Evolutionary conservation across 306 rosid genomes (phyloP).

Genomic region (Cucurbita moschata): DNA sequence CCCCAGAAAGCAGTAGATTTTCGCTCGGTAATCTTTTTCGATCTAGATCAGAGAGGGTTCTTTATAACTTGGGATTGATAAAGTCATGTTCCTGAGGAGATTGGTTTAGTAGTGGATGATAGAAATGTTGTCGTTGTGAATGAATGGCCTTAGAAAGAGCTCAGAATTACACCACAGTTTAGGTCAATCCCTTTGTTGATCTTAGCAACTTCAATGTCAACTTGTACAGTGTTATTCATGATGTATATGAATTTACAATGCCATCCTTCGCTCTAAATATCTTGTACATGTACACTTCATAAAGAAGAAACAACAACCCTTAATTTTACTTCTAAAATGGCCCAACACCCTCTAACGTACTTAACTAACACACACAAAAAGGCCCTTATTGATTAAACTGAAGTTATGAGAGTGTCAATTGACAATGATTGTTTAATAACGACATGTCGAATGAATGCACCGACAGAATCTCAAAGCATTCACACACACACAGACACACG

Average conservation of each 20-base stretch:
- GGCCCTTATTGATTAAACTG: no score
- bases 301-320: neutral
- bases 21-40: constrained; percentile 61
- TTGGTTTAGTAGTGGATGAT: constrained; percentile 22
- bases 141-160: constrained; percentile 18
- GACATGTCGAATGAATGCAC: neutral
- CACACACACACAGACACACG: neutral
- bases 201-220: constrained; percentile 18
- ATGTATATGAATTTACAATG: neutral
- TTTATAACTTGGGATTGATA: constrained; percentile 75
- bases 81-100: constrained; percentile 51
- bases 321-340: no score
- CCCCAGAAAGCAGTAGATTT: constrained; percentile 42
- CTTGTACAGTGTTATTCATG: constrained; percentile 15
- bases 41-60: constrained; percentile 75
- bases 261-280: neutral
- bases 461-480: neutral
- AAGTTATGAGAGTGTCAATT: neutral
- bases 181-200: constrained; percentile 18
- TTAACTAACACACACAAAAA: no score
- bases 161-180: constrained; percentile 11
- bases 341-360: no score
- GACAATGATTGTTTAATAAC: neutral
- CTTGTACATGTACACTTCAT: neutral
- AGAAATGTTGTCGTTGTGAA: constrained; percentile 13